These are phyloP conservation scores for Whalleya microplaca DNA, from an alignment of 2,329 filamentous ascomycete species.

Conservation along the genomic window DNA sequence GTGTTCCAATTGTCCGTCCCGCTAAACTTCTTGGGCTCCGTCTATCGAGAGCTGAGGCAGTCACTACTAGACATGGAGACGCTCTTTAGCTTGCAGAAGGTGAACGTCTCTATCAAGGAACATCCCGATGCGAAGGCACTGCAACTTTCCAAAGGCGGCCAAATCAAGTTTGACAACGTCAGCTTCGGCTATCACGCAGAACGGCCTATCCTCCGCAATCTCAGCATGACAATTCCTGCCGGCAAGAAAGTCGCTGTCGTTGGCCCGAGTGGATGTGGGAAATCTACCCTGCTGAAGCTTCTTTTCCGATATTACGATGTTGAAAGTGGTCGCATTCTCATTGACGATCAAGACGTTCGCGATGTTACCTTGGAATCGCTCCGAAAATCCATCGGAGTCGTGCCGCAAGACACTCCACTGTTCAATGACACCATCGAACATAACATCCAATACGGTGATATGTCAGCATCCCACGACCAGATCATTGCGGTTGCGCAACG, in stretches of 20 bases:
- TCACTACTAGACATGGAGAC: constrained; percentile 98
- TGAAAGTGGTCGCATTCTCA: constrained; percentile 80
- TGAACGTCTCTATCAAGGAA: constrained; percentile 87
- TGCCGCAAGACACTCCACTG: constrained; percentile 93
- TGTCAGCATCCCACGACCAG: constrained; percentile 73
- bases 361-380: constrained; percentile 82
- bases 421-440: constrained; percentile 97
- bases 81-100: constrained; percentile 94
- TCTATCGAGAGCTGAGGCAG: constrained; percentile 94
- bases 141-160: constrained; percentile 73
- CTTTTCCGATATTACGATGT: constrained; percentile 95
- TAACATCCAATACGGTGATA: constrained; percentile 90
- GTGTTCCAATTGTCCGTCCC: constrained; percentile 98
- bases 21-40: constrained; percentile 96
- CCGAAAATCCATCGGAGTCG: constrained; percentile 85
- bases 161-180: constrained; percentile 94
- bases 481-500: constrained; percentile 79
- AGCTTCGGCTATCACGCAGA: constrained; percentile 90
- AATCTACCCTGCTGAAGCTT: constrained; percentile 88
- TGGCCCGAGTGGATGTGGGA: constrained; percentile 92
- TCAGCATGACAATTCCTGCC: constrained; percentile 87
- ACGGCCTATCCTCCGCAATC: constrained; percentile 82
- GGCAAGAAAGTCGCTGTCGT: constrained; percentile 97
- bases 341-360: constrained; percentile 91
- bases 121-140: constrained; percentile 74